These are phyloP conservation scores for Coniophora puteana DNA, from an alignment of 1,284 basidiomycete species.

Conservation along the genomic window DNA sequence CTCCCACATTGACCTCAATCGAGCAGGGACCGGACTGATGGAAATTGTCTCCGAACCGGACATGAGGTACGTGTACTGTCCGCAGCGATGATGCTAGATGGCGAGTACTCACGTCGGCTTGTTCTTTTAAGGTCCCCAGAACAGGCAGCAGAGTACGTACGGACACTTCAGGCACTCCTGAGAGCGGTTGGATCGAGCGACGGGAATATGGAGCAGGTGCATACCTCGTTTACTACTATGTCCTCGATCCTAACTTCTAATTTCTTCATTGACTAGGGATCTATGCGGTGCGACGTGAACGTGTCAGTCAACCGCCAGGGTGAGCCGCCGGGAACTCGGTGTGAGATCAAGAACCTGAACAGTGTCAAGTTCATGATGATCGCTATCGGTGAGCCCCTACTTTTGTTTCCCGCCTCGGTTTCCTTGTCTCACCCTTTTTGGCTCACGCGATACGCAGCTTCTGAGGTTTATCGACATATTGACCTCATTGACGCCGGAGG, in stretches of 20 bases:
- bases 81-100: conserved; percentile 15
- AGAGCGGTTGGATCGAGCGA: conserved; percentile 86
- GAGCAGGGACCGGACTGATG: conserved; percentile 88
- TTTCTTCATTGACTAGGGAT: conserved; percentile 56
- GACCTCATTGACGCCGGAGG: conserved; percentile 47
- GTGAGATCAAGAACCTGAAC: conserved; percentile 98
- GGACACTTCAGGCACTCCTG: conserved; percentile 78
- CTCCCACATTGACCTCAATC: conserved; percentile 84
- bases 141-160: conserved; percentile 89
- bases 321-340: conserved; percentile 75
- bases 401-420: conserved; percentile 15
- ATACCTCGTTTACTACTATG: conserved; percentile 10
- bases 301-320: conserved; percentile 80
- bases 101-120: conserved; percentile 2
- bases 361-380: conserved; percentile 84
- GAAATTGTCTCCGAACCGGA: conserved; percentile 97
- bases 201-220: conserved; percentile 96
- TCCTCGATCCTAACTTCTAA: neutral
- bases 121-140: conserved; percentile 66
- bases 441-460: conserved; percentile 31
- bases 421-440: conserved; percentile 4
- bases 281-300: conserved; percentile 93
- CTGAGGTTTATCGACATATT: conserved; percentile 75
- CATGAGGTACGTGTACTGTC: conserved; percentile 54
- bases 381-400: conserved; percentile 86